Percentiles rank a stretch among this genome's conserved stretches.
Conservation (phyloP, 208 protist genomes). For the Wallacemonas rigidus region DNA sequence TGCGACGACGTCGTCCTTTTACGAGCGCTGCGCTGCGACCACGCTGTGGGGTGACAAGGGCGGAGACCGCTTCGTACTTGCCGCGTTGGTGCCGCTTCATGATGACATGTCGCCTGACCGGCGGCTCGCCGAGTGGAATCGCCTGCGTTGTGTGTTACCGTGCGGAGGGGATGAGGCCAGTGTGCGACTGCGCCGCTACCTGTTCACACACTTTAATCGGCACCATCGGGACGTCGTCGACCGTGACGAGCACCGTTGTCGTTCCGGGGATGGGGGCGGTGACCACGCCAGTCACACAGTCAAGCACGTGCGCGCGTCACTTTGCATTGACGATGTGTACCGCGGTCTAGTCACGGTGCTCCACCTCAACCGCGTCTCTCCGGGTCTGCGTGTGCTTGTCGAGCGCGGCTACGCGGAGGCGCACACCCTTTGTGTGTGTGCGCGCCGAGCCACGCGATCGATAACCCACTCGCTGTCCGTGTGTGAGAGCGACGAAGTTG, state of each 20-base stretch:
- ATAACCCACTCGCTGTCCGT: neutral
- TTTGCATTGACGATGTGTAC: neutral
- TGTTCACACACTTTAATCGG: neutral
- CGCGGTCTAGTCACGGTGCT: slow-evolving; percentile 2
- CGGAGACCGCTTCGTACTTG: neutral
- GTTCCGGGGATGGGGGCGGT: neutral
- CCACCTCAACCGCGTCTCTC: slow-evolving; percentile 7
- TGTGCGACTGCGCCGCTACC: neutral
- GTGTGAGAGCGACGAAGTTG: neutral
- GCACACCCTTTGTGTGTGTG: slow-evolving; percentile 3
- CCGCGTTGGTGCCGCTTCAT: neutral
- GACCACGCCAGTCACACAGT: neutral
- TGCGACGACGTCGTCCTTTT: neutral
- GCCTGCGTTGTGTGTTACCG: neutral
- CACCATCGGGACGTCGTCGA: neutral
- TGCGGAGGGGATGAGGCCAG: neutral
- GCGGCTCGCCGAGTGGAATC: neutral
- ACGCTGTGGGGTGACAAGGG: neutral
- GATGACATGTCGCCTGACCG: slow-evolving; percentile 7
- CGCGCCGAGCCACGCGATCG: neutral
- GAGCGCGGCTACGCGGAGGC: slow-evolving; percentile 14
- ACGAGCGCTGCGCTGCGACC: neutral
- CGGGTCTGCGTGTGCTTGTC: neutral
- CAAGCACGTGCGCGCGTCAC: neutral
- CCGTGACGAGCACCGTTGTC: neutral